Evolutionary conservation across 2,329 filamentous ascomycete genomes (phyloP).

Genomic region (Talaromyces sp.): DNA sequence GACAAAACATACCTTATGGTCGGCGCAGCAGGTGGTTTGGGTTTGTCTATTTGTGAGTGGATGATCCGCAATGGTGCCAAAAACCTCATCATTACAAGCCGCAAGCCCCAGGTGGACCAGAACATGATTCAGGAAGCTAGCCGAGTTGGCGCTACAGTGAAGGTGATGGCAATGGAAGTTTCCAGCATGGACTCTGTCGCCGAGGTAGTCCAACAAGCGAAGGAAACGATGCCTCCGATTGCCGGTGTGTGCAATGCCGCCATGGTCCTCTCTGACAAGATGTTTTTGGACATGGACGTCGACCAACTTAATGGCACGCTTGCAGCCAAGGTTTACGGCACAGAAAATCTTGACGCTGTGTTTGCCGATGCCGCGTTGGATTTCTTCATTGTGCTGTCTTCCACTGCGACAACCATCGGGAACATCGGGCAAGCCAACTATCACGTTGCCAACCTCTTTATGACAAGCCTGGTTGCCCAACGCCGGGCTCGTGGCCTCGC

Average conservation of each 20-base stretch:
- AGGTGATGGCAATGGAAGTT: slow-evolving; percentile 1
- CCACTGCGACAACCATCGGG: slow-evolving; percentile 19
- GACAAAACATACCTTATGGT: slow-evolving; percentile 27
- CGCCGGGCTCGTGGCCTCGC: slow-evolving; percentile 11
- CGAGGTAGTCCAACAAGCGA: neutral
- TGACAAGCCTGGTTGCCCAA: slow-evolving; percentile 14
- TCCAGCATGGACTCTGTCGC: neutral
- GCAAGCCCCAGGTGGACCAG: slow-evolving; percentile 19
- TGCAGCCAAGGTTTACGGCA: slow-evolving; percentile 37
- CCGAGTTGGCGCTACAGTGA: neutral
- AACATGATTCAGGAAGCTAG: neutral
- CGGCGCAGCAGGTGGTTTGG: slow-evolving; percentile 25
- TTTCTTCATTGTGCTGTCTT: slow-evolving; percentile 36
- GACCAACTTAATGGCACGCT: slow-evolving; percentile 25
- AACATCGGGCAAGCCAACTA: slow-evolving; percentile 36
- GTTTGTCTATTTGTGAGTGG: slow-evolving; percentile 26
- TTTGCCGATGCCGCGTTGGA: slow-evolving; percentile 24
- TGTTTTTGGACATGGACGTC: slow-evolving; percentile 27
- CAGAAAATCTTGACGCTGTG: slow-evolving; percentile 15
- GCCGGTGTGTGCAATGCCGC: slow-evolving; percentile 33
- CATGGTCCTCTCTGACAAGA: slow-evolving; percentile 30
- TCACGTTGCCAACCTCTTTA: slow-evolving; percentile 18
- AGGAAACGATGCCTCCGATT: slow-evolving; percentile 20
- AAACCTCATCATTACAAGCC: slow-evolving; percentile 25
- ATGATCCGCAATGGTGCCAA: slow-evolving; percentile 26